Evolutionary conservation across 164 flowering plant species (phyloP).

Genomic region (Berberis vulgaris): DNA sequence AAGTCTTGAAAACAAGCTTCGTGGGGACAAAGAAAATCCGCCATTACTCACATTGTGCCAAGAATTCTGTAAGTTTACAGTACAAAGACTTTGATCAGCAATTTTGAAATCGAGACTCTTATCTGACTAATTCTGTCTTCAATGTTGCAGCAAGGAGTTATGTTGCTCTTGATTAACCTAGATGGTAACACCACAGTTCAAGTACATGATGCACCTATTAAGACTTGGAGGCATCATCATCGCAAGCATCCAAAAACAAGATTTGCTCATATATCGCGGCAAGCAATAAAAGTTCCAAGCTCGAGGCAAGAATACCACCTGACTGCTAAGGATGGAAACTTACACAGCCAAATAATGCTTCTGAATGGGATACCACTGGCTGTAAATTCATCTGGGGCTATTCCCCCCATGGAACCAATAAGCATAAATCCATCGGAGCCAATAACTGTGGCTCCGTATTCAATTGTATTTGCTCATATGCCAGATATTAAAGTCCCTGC

Average conservation of each 20-base stretch:
- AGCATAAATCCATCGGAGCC: slow-evolving; percentile 37
- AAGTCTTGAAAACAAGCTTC: slow-evolving; percentile 51
- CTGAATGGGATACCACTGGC: slow-evolving; percentile 62
- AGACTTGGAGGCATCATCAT: slow-evolving; percentile 9
- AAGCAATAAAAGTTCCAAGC: background rate
- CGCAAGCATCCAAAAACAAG: slow-evolving; percentile 15
- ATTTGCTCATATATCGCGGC: slow-evolving; percentile 8
- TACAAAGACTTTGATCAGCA: too few species aligned
- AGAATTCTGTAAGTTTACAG: slow-evolving; percentile 60
- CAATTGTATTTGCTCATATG: slow-evolving; percentile 69
- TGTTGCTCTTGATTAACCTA: slow-evolving; percentile 66
- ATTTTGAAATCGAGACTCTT: background rate
- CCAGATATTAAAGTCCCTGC: slow-evolving; percentile 48
- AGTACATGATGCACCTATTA: slow-evolving; percentile 14
- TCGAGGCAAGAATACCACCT: slow-evolving; percentile 78
- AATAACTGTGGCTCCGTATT: slow-evolving; percentile 50
- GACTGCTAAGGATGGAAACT: slow-evolving; percentile 59
- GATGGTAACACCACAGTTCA: slow-evolving; percentile 39
- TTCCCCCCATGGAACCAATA: slow-evolving; percentile 52
- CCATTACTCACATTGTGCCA: slow-evolving; percentile 76
- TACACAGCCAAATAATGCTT: slow-evolving; percentile 75
- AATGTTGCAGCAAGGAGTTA: slow-evolving; percentile 49
- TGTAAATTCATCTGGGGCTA: slow-evolving; percentile 41
- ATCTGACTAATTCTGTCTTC: background rate
- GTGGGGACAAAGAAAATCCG: slow-evolving; percentile 50